Conservation (phyloP, 2,329 filamentous ascomycete species). For the Xylariaceae sp. region DNA sequence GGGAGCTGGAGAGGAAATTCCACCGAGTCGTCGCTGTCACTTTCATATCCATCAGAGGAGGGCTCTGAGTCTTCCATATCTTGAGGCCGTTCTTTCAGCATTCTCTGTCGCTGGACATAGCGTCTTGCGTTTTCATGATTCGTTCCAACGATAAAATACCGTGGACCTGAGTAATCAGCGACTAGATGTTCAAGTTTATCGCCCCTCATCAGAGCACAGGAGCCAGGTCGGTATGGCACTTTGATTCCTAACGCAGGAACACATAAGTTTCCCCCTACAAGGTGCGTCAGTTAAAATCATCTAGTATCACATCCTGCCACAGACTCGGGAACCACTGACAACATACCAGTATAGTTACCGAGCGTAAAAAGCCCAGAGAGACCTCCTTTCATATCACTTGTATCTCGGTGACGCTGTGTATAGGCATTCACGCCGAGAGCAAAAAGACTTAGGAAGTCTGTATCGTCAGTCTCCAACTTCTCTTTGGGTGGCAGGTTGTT, state of each 20-base stretch:
- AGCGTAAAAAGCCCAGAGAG: constrained; percentile 1
- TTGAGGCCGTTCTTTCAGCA: neutral
- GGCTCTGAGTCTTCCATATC: neutral
- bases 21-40: neutral
- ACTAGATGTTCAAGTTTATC: neutral
- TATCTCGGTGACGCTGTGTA: constrained; percentile 1
- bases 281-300: too few species aligned
- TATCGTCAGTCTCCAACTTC: neutral
- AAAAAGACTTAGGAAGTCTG: neutral
- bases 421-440: constrained; percentile 1
- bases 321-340: too few species aligned
- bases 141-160: neutral
- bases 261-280: neutral
- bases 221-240: neutral
- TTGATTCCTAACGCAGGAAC: neutral
- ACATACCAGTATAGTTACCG: neutral
- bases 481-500: neutral
- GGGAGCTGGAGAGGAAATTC: neutral
- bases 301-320: too few species aligned
- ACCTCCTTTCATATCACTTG: neutral
- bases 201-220: neutral
- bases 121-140: neutral
- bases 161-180: neutral
- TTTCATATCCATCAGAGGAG: neutral
- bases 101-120: neutral